Conservation (phyloP, 2,329 filamentous ascomycete species). For the Colletotrichum lentis region DNA sequence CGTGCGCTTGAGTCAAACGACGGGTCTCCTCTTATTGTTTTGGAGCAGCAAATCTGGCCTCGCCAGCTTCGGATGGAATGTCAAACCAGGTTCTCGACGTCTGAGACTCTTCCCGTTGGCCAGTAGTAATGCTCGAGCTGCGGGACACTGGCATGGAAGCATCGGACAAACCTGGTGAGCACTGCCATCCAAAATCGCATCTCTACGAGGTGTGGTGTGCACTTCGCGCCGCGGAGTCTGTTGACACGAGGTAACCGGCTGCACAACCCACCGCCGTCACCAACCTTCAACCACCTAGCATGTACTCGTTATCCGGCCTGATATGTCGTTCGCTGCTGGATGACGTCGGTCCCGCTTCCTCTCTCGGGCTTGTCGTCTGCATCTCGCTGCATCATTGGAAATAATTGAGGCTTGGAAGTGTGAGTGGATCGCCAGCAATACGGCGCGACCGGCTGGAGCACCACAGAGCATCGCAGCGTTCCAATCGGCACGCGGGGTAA, state of each 20-base stretch:
- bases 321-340: constrained; percentile 16
- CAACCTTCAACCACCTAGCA: constrained; percentile 6
- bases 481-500: constrained; percentile 37
- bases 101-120: constrained; percentile 2
- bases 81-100: constrained; percentile 14
- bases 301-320: not conserved
- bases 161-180: constrained; percentile 18
- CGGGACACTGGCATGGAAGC: not conserved
- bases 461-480: constrained; percentile 20
- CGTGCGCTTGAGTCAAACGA: constrained; percentile 35
- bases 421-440: constrained; percentile 30
- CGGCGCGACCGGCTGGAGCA: constrained; percentile 18
- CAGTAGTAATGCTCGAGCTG: not conserved
- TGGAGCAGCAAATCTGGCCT: constrained; percentile 4
- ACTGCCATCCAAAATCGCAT: not conserved
- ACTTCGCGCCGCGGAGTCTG: not conserved
- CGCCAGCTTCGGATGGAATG: constrained; percentile 23
- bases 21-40: constrained; percentile 17
- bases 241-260: constrained; percentile 6
- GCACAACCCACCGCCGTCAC: constrained; percentile 2
- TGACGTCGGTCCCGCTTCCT: constrained; percentile 32
- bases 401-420: constrained; percentile 21
- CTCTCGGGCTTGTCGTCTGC: constrained; percentile 13
- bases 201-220: not conserved
- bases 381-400: constrained; percentile 21